These are phyloP conservation scores for Fusarium sp. DNA, from an alignment of 2,329 filamentous ascomycete genomes.

Conservation along the genomic window DNA sequence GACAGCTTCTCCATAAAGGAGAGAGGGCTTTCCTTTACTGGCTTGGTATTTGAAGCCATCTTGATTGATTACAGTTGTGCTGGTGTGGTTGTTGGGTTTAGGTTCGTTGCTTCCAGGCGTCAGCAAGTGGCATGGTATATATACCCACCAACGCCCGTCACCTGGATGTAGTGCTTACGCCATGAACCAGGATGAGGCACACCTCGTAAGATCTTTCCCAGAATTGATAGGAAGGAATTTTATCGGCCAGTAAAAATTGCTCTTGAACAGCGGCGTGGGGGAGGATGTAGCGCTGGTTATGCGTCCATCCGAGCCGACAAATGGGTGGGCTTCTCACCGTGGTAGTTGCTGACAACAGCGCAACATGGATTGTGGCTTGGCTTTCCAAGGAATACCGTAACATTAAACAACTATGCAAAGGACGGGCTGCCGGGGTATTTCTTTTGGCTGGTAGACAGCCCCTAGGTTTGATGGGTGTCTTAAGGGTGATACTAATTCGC, in stretches of 20 bases:
- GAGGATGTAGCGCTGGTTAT: background rate
- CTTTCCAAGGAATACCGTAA: background rate
- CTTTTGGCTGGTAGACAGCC: background rate
- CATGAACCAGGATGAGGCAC: background rate
- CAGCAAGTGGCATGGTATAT: background rate
- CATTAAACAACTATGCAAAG: background rate
- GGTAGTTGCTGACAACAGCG: background rate
- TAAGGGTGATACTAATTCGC: no score
- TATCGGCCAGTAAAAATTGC: background rate
- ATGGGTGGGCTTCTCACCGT: background rate
- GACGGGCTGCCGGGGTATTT: background rate
- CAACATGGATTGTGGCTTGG: background rate
- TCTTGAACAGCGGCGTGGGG: background rate
- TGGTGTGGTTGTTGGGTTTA: background rate
- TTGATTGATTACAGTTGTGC: background rate
- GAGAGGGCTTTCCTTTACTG: conserved; percentile 4
- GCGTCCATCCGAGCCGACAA: background rate
- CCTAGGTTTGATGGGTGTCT: background rate
- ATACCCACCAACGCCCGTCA: background rate
- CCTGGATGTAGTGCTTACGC: background rate
- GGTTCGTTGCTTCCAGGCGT: background rate
- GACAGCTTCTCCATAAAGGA: conserved; percentile 25
- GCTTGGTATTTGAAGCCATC: background rate
- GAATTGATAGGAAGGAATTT: background rate
- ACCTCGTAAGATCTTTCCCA: background rate